Conservation (phyloP, 257 asterid genomes). For the Rehmannia glutinosa region DNA sequence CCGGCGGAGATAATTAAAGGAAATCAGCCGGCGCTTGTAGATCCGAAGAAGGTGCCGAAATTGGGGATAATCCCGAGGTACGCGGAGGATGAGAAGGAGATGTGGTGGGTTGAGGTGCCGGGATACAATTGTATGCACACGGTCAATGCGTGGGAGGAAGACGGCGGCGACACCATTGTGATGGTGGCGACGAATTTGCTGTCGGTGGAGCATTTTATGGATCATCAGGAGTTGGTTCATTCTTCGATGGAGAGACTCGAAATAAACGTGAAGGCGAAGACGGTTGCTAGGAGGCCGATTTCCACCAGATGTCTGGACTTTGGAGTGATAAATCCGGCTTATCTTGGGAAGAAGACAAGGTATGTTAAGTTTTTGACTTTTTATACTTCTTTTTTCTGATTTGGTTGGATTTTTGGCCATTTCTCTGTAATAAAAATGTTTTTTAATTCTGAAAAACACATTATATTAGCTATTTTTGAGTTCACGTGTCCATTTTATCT, state of each 20-base stretch:
- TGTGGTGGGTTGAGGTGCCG: constrained; percentile 50
- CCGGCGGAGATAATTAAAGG: constrained; percentile 31
- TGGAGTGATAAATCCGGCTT: constrained; percentile 47
- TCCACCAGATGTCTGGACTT: constrained; percentile 39
- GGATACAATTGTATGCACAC: constrained; percentile 44
- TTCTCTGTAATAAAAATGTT: no score
- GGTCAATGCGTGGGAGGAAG: constrained; percentile 65
- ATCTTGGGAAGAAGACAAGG: constrained; percentile 38
- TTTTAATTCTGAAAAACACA: no score
- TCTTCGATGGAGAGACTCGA: constrained; percentile 32
- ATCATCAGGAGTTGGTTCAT: constrained; percentile 31
- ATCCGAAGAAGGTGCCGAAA: constrained; percentile 33
- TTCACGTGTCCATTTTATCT: no score
- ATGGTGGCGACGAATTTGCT: constrained; percentile 44
- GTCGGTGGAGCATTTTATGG: constrained; percentile 32
- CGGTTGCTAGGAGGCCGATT: constrained; percentile 28
- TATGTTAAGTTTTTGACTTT: no score
- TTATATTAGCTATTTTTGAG: no score
- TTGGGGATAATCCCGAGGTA: constrained; percentile 47
- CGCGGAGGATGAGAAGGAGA: constrained; percentile 38
- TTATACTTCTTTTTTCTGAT: no score
- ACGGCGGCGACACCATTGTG: constrained; percentile 39
- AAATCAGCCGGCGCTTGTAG: constrained; percentile 22
- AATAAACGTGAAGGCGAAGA: constrained; percentile 34
- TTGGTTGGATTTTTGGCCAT: no score